Percentiles rank a stretch among this genome's conserved stretches.
Evolutionary conservation across 345 rosid species (phyloP).

Genomic region (Eucalyptus albens): DNA sequence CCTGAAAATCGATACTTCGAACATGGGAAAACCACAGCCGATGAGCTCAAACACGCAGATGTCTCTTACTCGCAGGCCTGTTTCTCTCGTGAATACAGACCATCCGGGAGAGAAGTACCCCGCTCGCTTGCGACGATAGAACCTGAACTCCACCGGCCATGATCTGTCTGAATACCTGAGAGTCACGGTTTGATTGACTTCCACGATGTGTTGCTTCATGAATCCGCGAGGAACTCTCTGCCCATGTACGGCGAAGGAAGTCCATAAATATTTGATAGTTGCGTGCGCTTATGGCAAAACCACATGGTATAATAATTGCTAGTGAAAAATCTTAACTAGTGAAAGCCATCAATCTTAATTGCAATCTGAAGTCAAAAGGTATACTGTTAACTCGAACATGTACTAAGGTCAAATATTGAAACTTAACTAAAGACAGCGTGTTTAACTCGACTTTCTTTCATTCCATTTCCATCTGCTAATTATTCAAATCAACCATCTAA

Average conservation of each 20-base stretch:
- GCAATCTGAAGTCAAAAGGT: neutral
- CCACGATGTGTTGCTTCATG: neutral
- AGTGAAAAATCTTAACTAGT: neutral
- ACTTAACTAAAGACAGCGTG: neutral
- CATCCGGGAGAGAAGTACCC: neutral
- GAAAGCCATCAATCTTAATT: neutral
- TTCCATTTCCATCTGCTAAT: neutral
- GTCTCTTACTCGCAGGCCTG: neutral
- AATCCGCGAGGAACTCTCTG: neutral
- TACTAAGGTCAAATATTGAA: neutral
- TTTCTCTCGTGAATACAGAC: neutral
- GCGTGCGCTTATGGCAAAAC: neutral
- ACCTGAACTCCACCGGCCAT: neutral
- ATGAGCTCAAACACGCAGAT: neutral
- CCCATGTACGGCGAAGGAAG: neutral
- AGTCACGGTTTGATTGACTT: neutral
- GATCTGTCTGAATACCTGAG: neutral
- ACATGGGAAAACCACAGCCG: neutral
- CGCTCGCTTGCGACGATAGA: neutral
- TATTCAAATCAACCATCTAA: neutral
- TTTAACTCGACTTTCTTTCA: neutral
- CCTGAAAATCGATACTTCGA: neutral
- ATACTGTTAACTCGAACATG: neutral
- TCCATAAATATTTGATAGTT: neutral
- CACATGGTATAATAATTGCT: neutral